These are phyloP conservation scores for Avicennia marina DNA, from an alignment of 257 asterid genomes.

Conservation along the genomic window DNA sequence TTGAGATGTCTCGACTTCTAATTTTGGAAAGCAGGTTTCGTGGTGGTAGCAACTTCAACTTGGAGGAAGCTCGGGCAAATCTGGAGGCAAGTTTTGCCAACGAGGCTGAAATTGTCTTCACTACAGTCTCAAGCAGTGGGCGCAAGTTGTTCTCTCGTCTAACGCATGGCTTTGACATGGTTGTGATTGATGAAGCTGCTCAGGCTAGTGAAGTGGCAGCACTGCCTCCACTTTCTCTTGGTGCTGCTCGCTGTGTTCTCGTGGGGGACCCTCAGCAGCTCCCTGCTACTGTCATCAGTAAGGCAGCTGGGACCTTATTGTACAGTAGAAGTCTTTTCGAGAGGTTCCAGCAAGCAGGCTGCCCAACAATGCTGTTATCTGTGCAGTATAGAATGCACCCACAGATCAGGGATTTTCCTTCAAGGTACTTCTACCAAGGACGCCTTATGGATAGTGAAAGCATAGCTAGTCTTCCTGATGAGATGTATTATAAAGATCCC, in stretches of 20 bases:
- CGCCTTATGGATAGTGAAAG: conserved; percentile 96
- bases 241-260: conserved; percentile 98
- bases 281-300: conserved; percentile 98
- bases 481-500: conserved; percentile 76
- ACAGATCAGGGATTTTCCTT: conserved; percentile 91
- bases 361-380: conserved; percentile 94
- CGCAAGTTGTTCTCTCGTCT: conserved; percentile 92
- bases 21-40: conserved; percentile 88
- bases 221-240: conserved; percentile 93
- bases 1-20: conserved; percentile 89
- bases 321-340: conserved; percentile 98
- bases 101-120: conserved; percentile 96
- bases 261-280: conserved; percentile 99
- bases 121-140: conserved; percentile 98
- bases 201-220: conserved; percentile 97
- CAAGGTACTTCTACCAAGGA: conserved; percentile 94
- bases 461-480: conserved; percentile 65
- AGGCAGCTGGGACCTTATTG: conserved; percentile 97
- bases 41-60: conserved; percentile 60
- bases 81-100: conserved; percentile 99
- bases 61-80: conserved; percentile 96
- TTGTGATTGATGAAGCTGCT: conserved; percentile 99
- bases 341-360: conserved; percentile 98
- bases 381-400: conserved; percentile 99
- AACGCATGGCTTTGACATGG: conserved; percentile 99